Evolutionary conservation across 108 stramenopile species (phyloP).

Genomic region (Cylindrotheca fusiformis): DNA sequence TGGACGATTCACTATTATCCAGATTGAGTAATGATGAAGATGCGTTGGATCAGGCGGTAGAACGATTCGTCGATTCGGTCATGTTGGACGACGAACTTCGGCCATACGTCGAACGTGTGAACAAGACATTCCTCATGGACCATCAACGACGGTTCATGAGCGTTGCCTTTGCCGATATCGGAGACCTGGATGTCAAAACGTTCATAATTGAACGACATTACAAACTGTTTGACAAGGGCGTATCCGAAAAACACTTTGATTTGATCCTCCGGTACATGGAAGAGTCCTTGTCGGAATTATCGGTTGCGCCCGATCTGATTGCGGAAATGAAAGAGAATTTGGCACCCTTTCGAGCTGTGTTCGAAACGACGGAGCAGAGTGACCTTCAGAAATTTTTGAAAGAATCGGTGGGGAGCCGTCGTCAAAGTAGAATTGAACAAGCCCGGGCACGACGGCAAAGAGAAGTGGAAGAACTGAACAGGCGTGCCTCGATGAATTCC

Average conservation of each 20-base stretch:
- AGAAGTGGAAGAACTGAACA: neutral
- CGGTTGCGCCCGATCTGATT: neutral
- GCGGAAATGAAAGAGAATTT: neutral
- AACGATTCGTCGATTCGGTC: neutral
- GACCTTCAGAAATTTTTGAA: neutral
- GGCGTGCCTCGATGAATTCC: neutral
- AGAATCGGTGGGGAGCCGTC: neutral
- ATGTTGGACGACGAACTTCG: neutral
- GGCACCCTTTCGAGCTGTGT: neutral
- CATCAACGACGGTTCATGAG: neutral
- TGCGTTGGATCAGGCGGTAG: neutral
- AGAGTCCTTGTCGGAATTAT: neutral
- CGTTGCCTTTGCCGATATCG: neutral
- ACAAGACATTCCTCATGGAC: neutral
- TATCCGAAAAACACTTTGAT: neutral
- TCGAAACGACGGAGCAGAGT: neutral
- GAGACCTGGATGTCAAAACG: neutral
- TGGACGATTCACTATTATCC: neutral
- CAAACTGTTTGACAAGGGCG: neutral
- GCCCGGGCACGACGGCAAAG: neutral
- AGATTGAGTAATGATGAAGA: neutral
- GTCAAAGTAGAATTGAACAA: neutral
- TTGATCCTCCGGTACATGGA: neutral
- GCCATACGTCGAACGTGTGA: neutral
- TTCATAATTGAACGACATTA: neutral